Base-by-base conservation (phyloP, 2,329 filamentous ascomycete genomes). In the Aspergillus sergii region DNA sequence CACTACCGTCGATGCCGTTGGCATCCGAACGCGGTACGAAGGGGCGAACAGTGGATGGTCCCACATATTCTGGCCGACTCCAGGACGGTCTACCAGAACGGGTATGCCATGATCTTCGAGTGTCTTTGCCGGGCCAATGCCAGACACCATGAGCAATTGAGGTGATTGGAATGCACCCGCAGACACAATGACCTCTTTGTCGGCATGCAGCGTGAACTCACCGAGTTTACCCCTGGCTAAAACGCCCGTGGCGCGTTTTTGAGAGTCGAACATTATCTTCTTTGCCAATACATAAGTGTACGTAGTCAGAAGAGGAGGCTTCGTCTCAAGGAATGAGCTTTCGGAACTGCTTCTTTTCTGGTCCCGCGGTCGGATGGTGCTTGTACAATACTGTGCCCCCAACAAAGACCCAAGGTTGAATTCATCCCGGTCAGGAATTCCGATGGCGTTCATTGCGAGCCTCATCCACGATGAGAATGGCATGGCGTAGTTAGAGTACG, bases 141-240 rank as follows among this genome's bases (percentile, higher is more conserved):
- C 83, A 48, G 79, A 82, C 10, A 83, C 75, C 72, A 83, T 81
- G 10, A 85, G 75, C 19, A 85, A 70, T 63, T 86, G 82, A 0
- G 84, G 84, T 0, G 82, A 80, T 67, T 84, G 82, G 70, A 82
- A 83, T 9, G 80, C 75, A 4, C 85, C 85, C 1, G 79, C 82
- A 0, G 82, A 77, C 7, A 87, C 62, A 54, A 79, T 75, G 14
- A 77, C 77, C 67, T 86, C 84, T 32, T 76, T 75, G 34, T 75
- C 80, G 34, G 85, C 83, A 11, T 75, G 74, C 63, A 86, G 79
- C 48, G 68, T 79, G 21, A 81, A 71, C 58, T 81, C 77, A 30
- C 79, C n/a, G 68, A 60, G 6, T 74, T 71, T 2, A 73, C 76
- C 41, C 39, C n/a, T n/a, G 12, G 83, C 79, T 8, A 77, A 77